These are phyloP conservation scores for Trypanosoma grayi DNA, from an alignment of 208 protist genomes.

Conservation along the genomic window DNA sequence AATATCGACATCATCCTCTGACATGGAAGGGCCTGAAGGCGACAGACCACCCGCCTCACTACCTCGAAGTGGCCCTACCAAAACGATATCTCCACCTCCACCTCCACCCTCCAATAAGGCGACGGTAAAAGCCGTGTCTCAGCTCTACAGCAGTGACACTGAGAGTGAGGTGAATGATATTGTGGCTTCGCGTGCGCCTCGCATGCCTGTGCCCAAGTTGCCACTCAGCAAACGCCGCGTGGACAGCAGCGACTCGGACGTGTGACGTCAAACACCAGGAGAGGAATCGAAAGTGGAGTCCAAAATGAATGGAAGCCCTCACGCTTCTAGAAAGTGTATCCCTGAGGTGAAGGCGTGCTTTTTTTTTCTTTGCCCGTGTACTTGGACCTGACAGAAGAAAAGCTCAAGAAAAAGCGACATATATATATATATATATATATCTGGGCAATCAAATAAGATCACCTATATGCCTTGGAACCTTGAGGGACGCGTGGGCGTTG, in stretches of 20 bases:
- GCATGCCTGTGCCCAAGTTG: slow-evolving; percentile 7
- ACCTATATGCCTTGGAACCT: slow-evolving; percentile 61
- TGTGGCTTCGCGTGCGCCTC: slow-evolving; percentile 4
- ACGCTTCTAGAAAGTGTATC: too few relatives aligned
- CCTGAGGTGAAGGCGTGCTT: neutral
- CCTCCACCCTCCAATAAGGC: slow-evolving; percentile 12
- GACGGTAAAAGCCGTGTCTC: neutral
- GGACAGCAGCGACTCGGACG: slow-evolving; percentile 26
- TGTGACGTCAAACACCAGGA: neutral
- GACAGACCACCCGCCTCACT: neutral
- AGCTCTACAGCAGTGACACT: slow-evolving; percentile 7
- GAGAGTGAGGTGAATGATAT: neutral
- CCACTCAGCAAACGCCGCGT: slow-evolving; percentile 7
- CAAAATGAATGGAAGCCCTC: neutral
- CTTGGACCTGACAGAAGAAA: neutral
- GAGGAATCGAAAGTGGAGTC: neutral
- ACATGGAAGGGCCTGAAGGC: slow-evolving; percentile 5
- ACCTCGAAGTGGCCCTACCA: neutral
- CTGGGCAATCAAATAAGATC: neutral
- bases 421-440: too few relatives aligned
- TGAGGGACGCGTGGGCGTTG: slow-evolving; percentile 55
- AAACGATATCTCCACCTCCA: slow-evolving; percentile 7
- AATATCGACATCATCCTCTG: slow-evolving; percentile 40
- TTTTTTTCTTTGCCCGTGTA: neutral
- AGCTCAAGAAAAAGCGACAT: slow-evolving; percentile 4